Base-by-base conservation (phyloP, 2,329 filamentous ascomycete species). In the Aspergillus nomiae region DNA sequence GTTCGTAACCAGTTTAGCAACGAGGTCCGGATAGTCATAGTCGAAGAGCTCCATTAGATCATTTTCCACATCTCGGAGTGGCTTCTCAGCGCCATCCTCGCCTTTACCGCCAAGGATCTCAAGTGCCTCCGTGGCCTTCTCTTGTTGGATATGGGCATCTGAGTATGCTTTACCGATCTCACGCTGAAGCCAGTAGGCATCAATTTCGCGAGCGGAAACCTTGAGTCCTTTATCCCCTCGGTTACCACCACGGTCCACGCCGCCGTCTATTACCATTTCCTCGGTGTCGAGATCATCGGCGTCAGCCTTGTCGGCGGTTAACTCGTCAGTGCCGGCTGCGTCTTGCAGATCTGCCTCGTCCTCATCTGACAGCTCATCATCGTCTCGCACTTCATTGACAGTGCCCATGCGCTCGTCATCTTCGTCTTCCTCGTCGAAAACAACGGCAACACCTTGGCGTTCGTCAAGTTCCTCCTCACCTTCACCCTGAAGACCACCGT, bases 11-110 rank as follows among this genome's bases (percentile, higher is more conserved):
- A 99, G 85, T 77, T 92, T 94, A 67, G 92, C 90, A 30, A 98
- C 95, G 60, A 97, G 85, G 67, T 97, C 93, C 65, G 96, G 92
- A 73, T 97, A 91, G 72, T 98, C 94, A 73, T 96, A 99, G 72
- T 99, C 95, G 71, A 99, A 98, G 0, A 99, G 86, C 72, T 97
- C 95, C 91, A 98, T 98, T 62, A 99, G 84, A 66, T 99, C 95
- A 77, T 99, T 99, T 74, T 99, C 95, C 61, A 98, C 94, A 73
- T 99, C 94, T 71, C 94, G 89, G 34, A 98, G 83, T 16, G 91
- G 86, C 77, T 92, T 94, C 72, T 96, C 92, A 63, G 94, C 90
- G 19, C 90, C 93, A 60, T 91, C 90, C 57, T 86, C 76, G 9
- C 89, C 85, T 66, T 90, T 85, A 51, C 91, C 93, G 34, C 91